A percentile compares a stretch with the other conserved stretches of the same genome.
Conservation (phyloP, 805 yeast species). For the Candida chauliodis region DNA sequence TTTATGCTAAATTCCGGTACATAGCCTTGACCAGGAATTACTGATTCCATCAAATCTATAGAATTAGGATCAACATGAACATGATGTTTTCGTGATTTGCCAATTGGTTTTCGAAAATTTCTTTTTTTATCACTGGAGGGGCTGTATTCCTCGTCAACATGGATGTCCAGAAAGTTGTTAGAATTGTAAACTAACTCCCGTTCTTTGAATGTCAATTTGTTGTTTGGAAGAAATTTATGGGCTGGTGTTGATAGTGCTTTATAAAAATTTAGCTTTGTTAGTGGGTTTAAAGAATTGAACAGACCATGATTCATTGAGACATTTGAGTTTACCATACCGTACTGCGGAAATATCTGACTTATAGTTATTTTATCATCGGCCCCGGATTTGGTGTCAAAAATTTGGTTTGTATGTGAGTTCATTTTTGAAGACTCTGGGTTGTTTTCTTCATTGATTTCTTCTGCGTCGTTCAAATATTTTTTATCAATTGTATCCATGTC, state of each 20-base stretch:
- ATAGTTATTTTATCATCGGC: slow-evolving; percentile 30
- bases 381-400: neutral
- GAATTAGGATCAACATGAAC: slow-evolving; percentile 36
- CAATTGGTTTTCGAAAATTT: slow-evolving; percentile 16
- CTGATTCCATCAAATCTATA: slow-evolving; percentile 36
- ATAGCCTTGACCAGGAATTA: slow-evolving; percentile 42
- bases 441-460: slow-evolving; percentile 7
- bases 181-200: slow-evolving; percentile 30
- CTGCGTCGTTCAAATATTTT: slow-evolving; percentile 2
- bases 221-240: slow-evolving; percentile 21
- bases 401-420: slow-evolving; percentile 1
- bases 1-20: slow-evolving; percentile 40
- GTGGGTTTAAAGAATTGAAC: slow-evolving; percentile 31
- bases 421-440: slow-evolving; percentile 4
- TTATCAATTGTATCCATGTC: slow-evolving; percentile 5
- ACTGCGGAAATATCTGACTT: slow-evolving; percentile 39
- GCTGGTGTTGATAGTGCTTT: slow-evolving; percentile 19
- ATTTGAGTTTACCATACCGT: slow-evolving; percentile 27
- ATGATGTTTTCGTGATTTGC: slow-evolving; percentile 19
- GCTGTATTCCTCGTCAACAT: slow-evolving; percentile 9
- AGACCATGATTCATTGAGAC: slow-evolving; percentile 30
- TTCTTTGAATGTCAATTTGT: slow-evolving; percentile 30
- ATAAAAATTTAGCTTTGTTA: slow-evolving; percentile 35
- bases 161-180: slow-evolving; percentile 25
- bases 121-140: slow-evolving; percentile 12